A percentile compares a stretch with the other conserved stretches of the same genome.
Conservation (phyloP, 768 basidiomycete genomes). For the Suillus subaureus region DNA sequence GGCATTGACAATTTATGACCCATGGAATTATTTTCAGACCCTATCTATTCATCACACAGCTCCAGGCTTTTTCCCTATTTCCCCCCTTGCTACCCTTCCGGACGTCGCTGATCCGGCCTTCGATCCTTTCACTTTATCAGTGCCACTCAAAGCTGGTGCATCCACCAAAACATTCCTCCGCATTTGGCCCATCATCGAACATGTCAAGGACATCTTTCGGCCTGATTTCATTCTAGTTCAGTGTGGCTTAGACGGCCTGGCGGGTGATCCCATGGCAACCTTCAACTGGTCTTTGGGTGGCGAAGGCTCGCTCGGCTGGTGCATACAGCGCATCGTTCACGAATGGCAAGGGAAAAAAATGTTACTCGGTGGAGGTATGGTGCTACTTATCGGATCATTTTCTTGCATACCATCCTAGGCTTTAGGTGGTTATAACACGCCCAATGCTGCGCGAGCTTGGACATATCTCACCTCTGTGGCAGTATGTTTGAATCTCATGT, state of each 20-base stretch:
- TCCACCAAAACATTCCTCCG: conserved; percentile 60
- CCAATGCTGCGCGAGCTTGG: conserved; percentile 89
- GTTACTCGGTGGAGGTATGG: conserved; percentile 75
- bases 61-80: conserved; percentile 82
- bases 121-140: conserved; percentile 73
- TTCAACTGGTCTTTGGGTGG: conserved; percentile 71
- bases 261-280: conserved; percentile 77
- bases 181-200: conserved; percentile 68
- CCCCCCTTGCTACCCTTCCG: conserved; percentile 52
- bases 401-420: conserved; percentile 16
- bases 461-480: conserved; percentile 76
- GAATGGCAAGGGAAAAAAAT: conserved; percentile 64
- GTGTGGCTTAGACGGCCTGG: conserved; percentile 85
- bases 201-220: conserved; percentile 56
- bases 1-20: not conserved
- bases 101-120: conserved; percentile 32
- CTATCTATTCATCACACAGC: conserved; percentile 84
- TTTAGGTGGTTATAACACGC: conserved; percentile 78
- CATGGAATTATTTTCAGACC: conserved; percentile 46
- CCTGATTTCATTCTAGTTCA: conserved; percentile 85
- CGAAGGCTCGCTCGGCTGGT: conserved; percentile 72
- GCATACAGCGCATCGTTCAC: conserved; percentile 49
- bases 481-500: conserved; percentile 43
- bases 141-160: conserved; percentile 78
- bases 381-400: conserved; percentile 2